Evolutionary conservation across 495 filamentous ascomycete genomes (phyloP).

Genomic region (Hyaloscypha variabilis): DNA sequence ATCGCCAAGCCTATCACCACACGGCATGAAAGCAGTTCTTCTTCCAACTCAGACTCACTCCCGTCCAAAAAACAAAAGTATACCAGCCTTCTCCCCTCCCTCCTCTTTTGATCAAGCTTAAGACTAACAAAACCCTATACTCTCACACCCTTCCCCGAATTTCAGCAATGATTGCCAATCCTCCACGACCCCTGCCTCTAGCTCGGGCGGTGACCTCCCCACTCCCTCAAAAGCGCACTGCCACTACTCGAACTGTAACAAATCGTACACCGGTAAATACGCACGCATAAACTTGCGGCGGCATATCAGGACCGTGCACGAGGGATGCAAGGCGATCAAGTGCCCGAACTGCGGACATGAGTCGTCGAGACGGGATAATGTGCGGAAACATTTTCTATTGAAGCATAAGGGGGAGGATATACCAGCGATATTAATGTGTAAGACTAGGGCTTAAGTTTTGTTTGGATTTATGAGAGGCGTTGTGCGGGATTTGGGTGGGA

Average conservation of each 20-base stretch:
- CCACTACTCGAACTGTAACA: neutral
- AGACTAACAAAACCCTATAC: neutral
- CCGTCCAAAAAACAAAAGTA: neutral
- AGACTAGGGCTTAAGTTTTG: no score
- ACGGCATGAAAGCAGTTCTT: neutral
- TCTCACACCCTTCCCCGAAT: no score
- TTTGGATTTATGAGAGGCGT: no score
- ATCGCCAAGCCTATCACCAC: neutral
- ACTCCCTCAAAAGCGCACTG: neutral
- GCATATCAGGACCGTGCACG: conserved; percentile 7
- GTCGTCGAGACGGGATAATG: conserved; percentile 16
- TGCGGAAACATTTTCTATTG: conserved; percentile 15
- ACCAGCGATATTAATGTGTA: no score
- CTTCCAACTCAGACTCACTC: neutral
- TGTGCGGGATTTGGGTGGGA: no score
- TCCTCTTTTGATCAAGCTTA: neutral
- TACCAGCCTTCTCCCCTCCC: neutral
- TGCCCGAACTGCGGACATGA: conserved; percentile 8
- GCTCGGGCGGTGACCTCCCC: neutral
- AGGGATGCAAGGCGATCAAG: neutral
- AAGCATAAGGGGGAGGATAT: neutral
- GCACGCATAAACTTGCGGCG: conserved; percentile 10
- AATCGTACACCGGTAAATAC: neutral
- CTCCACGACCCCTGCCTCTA: neutral
- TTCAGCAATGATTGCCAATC: no score